phyloP scores from a whole-genome alignment of 192 early-diverging fungal genomes.

The Dissophora ornata region DNA sequence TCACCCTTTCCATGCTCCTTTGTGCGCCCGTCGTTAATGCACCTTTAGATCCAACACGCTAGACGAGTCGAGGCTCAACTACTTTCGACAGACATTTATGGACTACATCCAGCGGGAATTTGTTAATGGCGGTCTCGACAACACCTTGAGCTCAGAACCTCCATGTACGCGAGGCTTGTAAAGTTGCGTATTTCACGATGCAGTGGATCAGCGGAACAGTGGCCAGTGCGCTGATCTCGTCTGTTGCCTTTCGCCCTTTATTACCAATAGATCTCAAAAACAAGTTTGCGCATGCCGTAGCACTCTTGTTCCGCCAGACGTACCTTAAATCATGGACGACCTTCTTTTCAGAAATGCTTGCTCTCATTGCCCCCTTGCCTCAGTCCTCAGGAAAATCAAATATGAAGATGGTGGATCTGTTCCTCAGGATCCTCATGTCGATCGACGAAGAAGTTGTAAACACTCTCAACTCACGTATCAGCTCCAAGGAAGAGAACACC shows the following conservation, averaged over 20 bases:
- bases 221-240: background rate
- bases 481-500: constrained; percentile 68
- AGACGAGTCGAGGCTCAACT: constrained; percentile 60
- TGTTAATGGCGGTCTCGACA: constrained; percentile 49
- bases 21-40: background rate
- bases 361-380: constrained; percentile 65
- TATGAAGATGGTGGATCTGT: constrained; percentile 72
- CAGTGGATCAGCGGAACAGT: background rate
- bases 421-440: constrained; percentile 79
- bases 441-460: constrained; percentile 93
- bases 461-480: constrained; percentile 69
- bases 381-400: constrained; percentile 60
- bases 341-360: constrained; percentile 89
- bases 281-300: constrained; percentile 86
- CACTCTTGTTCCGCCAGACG: constrained; percentile 81
- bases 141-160: constrained; percentile 59
- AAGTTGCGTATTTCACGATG: background rate
- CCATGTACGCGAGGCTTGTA: constrained; percentile 52
- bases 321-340: constrained; percentile 90
- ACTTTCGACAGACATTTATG: constrained; percentile 67
- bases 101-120: constrained; percentile 69
- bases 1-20: background rate
- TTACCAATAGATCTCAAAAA: constrained; percentile 70
- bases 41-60: constrained; percentile 62
- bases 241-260: background rate